These are phyloP conservation scores for Corylus heterophylla DNA, from an alignment of 306 rosid species.

Conservation along the genomic window DNA sequence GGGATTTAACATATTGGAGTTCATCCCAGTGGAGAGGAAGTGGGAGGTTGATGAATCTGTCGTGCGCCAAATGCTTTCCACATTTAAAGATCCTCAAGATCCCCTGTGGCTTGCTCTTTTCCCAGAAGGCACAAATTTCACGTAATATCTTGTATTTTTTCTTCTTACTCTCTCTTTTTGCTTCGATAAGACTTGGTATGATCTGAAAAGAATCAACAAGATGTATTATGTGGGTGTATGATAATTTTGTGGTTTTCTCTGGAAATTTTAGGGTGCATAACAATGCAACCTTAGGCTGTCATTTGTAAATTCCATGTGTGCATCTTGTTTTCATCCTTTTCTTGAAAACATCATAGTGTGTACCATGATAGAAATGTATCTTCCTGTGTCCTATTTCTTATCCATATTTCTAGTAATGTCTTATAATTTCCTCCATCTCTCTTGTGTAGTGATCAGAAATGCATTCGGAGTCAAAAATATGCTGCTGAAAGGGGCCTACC, in stretches of 20 bases:
- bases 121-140: conserved; percentile 89
- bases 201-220: conserved; percentile 10
- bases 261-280: conserved; percentile 5
- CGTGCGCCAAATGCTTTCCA: conserved; percentile 69
- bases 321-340: not conserved
- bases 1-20: conserved; percentile 79
- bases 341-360: not conserved
- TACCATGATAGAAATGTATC: not conserved
- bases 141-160: conserved; percentile 44
- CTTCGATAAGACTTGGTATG: conserved; percentile 1
- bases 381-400: not conserved
- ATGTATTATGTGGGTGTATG: not conserved
- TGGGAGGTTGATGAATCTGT: conserved; percentile 68
- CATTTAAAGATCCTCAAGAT: conserved; percentile 62
- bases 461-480: conserved; percentile 68
- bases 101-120: conserved; percentile 88
- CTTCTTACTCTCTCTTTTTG: not conserved
- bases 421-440: conserved; percentile 18
- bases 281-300: not conserved
- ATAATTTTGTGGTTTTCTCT: not conserved
- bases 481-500: conserved; percentile 76
- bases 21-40: conserved; percentile 75
- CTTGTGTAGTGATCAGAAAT: conserved; percentile 64
- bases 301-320: not conserved
- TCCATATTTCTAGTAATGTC: conserved; percentile 8